phyloP scores from a whole-genome alignment of 2,329 filamentous ascomycete genomes.

The Orbilia brochopaga region DNA sequence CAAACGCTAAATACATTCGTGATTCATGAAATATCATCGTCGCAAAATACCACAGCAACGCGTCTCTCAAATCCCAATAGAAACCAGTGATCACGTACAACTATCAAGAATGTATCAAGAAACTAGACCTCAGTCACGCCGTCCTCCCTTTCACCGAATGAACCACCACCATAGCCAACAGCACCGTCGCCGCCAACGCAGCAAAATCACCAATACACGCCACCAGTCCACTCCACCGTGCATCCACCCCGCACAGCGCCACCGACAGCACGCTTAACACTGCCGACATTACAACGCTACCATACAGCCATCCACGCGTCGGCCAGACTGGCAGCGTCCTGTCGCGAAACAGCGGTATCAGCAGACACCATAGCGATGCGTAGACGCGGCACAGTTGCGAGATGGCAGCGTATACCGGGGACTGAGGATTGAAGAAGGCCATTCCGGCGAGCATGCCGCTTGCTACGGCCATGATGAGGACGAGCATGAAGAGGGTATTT shows the following conservation, averaged over 20 bases:
- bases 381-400: slow-evolving; percentile 5
- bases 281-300: neutral
- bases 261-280: slow-evolving; percentile 1
- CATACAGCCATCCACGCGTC: slow-evolving; percentile 7
- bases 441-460: slow-evolving; percentile 4
- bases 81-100: too few species aligned
- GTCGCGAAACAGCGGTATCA: slow-evolving; percentile 9
- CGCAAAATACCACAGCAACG: too few species aligned
- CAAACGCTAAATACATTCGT: too few species aligned
- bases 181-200: neutral
- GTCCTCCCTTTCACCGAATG: too few species aligned
- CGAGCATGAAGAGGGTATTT: neutral
- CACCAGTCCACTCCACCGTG: slow-evolving; percentile 4
- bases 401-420: neutral
- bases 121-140: too few species aligned
- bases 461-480: neutral
- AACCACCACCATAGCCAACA: slow-evolving; percentile 10
- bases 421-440: slow-evolving; percentile 1
- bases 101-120: too few species aligned
- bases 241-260: slow-evolving; percentile 7
- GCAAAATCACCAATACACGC: slow-evolving; percentile 9
- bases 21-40: too few species aligned
- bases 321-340: slow-evolving; percentile 12
- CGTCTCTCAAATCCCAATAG: too few species aligned
- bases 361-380: slow-evolving; percentile 5